These are phyloP conservation scores for Coniochaeta prunicola DNA, from an alignment of 2,329 filamentous ascomycete species.

Conservation along the genomic window DNA sequence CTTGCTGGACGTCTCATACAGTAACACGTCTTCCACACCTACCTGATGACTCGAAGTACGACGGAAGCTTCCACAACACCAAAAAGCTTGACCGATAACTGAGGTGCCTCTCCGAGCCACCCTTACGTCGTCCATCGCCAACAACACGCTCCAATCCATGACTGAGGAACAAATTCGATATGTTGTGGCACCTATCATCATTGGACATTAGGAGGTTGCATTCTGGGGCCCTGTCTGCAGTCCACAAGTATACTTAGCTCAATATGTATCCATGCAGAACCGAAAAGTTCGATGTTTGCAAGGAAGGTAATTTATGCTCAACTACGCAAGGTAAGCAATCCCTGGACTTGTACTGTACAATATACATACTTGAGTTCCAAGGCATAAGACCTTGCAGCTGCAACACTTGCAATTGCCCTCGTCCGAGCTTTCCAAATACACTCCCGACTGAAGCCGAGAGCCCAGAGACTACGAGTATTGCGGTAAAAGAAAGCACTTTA, in stretches of 20 bases:
- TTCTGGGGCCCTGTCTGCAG: neutral
- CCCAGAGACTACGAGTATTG: neutral
- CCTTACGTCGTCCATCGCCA: neutral
- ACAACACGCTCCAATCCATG: neutral
- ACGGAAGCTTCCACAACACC: neutral
- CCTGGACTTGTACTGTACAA: neutral
- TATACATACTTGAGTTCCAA: too few relatives aligned
- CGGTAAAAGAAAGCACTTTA: neutral
- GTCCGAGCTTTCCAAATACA: neutral
- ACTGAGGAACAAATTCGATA: neutral
- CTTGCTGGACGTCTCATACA: neutral
- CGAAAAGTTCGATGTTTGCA: neutral
- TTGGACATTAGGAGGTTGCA: neutral
- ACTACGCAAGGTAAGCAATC: neutral
- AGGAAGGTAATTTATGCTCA: neutral
- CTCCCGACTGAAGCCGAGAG: neutral
- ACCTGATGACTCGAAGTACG: neutral
- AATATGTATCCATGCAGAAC: neutral
- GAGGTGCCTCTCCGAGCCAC: neutral
- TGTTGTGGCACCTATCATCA: neutral
- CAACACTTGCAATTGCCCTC: neutral
- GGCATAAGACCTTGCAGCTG: neutral
- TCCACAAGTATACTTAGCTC: neutral
- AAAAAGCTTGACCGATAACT: constrained; percentile 1
- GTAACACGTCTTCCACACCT: neutral